Evolutionary conservation across 2,329 filamentous ascomycete species (phyloP).

Genomic region (Aotearoamyces nothofagi): DNA sequence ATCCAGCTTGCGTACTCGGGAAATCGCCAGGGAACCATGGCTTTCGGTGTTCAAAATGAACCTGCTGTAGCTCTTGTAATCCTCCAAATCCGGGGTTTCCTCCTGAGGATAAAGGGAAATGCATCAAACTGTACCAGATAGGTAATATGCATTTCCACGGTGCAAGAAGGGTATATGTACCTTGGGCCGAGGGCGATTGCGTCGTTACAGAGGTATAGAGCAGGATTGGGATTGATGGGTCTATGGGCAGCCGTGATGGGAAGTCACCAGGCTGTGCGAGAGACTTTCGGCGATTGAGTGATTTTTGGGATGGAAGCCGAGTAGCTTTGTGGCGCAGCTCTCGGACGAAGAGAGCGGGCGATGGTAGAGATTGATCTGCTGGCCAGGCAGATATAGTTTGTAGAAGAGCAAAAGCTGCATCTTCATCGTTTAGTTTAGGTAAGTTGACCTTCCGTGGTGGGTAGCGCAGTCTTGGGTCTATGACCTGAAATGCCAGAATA

Average conservation of each 20-base stretch:
- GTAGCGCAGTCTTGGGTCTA: constrained; percentile 68
- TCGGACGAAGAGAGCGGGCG: constrained; percentile 51
- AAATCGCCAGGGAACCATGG: constrained; percentile 84
- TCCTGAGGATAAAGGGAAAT: constrained; percentile 64
- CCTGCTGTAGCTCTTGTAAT: constrained; percentile 62
- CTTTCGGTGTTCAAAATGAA: constrained; percentile 62
- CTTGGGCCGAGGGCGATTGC: constrained; percentile 35
- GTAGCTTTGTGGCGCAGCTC: constrained; percentile 48
- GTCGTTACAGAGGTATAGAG: constrained; percentile 44
- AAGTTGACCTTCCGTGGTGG: constrained; percentile 46
- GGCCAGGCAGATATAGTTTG: constrained; percentile 54
- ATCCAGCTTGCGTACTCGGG: constrained; percentile 64
- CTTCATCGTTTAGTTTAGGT: constrained; percentile 22
- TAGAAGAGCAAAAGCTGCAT: constrained; percentile 29
- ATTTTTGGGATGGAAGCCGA: constrained; percentile 58
- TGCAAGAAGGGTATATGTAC: constrained; percentile 69
- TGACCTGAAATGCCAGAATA: constrained; percentile 55
- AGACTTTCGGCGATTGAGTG: constrained; percentile 63
- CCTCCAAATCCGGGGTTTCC: constrained; percentile 75
- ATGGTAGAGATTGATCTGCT: constrained; percentile 33
- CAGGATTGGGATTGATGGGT: constrained; percentile 67
- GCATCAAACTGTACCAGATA: constrained; percentile 77
- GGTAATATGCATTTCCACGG: constrained; percentile 83
- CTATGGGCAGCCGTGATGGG: constrained; percentile 38
- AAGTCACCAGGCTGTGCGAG: constrained; percentile 45